phyloP scores from a whole-genome alignment of 352 stramenopile genomes.

The Phytophthora tentaculata region DNA sequence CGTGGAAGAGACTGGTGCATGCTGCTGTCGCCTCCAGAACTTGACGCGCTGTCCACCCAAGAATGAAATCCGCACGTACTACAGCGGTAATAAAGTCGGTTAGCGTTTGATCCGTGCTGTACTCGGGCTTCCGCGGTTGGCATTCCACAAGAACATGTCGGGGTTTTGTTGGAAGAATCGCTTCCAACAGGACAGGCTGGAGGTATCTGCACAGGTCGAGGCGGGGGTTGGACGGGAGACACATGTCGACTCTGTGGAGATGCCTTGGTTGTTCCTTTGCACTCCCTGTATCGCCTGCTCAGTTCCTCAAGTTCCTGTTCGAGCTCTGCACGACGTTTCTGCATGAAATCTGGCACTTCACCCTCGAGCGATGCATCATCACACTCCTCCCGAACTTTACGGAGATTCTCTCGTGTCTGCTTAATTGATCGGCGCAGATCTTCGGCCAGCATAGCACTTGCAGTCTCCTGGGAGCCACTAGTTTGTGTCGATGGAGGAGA shows the following conservation, averaged over 20 bases:
- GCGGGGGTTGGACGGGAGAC: constrained; percentile 18
- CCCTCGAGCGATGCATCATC: constrained; percentile 86
- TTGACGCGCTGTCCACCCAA: constrained; percentile 54
- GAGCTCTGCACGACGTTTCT: constrained; percentile 49
- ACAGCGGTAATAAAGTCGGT: constrained; percentile 75
- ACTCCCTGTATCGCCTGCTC: constrained; percentile 66
- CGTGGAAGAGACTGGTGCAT: constrained; percentile 17
- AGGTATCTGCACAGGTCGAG: constrained; percentile 7
- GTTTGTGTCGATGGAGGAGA: constrained; percentile 27
- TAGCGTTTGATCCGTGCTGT: constrained; percentile 71
- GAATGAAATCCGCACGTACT: constrained; percentile 79
- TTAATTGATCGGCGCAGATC: constrained; percentile 62
- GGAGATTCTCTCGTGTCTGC: constrained; percentile 63
- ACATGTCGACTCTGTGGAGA: constrained; percentile 25
- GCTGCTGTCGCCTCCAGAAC: constrained; percentile 5
- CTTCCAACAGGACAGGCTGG: constrained; percentile 14
- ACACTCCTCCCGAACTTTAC: constrained; percentile 76
- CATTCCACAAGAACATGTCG: constrained; percentile 70
- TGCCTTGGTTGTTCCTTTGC: constrained; percentile 40
- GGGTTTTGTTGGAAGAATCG: constrained; percentile 25
- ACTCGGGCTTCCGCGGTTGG: constrained; percentile 61
- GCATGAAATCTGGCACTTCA: constrained; percentile 63
- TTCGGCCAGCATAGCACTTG: constrained; percentile 25
- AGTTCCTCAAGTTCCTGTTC: constrained; percentile 68
- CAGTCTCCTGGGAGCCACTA: constrained; percentile 28